Percentiles rank a stretch among this genome's conserved stretches.
Conservation (phyloP, 768 basidiomycete genomes). For the Leccinum sublutescens region DNA sequence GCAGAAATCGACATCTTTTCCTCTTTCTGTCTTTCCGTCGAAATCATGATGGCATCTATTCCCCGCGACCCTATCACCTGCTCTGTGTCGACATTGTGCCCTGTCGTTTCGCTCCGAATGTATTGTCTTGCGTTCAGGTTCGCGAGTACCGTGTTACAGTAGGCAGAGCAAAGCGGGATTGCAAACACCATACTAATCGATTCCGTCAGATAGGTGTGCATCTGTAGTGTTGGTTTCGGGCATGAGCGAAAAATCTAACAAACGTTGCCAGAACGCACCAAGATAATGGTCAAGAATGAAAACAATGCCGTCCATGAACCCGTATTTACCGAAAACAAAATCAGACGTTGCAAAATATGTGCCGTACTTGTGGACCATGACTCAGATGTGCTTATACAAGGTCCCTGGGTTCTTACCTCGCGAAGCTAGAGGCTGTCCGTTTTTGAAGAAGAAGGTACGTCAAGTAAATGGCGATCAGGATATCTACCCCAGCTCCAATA, state of each 20-base stretch:
- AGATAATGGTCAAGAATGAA: constrained; percentile 38
- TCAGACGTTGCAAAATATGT: constrained; percentile 8
- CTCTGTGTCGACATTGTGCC: neutral
- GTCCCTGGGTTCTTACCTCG: neutral
- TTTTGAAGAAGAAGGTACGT: constrained; percentile 5
- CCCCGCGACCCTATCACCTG: neutral
- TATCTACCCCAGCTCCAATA: constrained; percentile 6
- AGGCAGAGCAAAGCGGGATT: constrained; percentile 9
- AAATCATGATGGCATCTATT: neutral
- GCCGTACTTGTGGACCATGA: constrained; percentile 1
- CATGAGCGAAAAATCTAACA: neutral
- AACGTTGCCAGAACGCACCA: constrained; percentile 4
- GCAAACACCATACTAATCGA: neutral
- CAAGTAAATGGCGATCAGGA: constrained; percentile 4
- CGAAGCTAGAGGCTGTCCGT: neutral
- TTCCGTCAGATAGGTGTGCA: neutral
- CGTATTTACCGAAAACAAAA: constrained; percentile 12
- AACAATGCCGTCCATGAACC: constrained; percentile 50
- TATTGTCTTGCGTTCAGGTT: constrained; percentile 14
- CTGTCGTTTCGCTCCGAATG: neutral
- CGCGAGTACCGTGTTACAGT: constrained; percentile 19
- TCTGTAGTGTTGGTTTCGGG: neutral
- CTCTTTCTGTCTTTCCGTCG: neutral
- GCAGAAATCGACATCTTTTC: neutral
- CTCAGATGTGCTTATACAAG: neutral